Percentiles rank a stretch among this genome's conserved stretches.
Evolutionary conservation across 1,284 basidiomycete genomes (phyloP).

Genomic region (Psilocybe mexicana): DNA sequence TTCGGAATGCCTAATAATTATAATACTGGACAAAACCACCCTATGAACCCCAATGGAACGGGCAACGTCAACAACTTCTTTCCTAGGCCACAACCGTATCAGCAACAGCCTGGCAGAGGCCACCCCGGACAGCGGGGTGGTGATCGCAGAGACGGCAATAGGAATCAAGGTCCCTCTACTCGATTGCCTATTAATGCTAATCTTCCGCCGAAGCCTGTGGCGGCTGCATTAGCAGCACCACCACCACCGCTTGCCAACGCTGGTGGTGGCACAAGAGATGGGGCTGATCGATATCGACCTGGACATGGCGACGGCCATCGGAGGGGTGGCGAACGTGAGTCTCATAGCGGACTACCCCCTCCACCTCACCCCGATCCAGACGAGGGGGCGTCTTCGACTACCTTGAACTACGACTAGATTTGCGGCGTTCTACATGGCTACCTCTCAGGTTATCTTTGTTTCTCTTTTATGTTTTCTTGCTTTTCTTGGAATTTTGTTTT

Average conservation of each 20-base stretch:
- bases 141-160: conserved; percentile 10
- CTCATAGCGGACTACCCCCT: conserved; percentile 3
- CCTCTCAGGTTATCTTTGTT: not conserved
- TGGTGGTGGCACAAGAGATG: conserved; percentile 23
- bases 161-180: conserved; percentile 13
- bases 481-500: not conserved
- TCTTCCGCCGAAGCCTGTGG: conserved; percentile 29
- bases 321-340: conserved; percentile 8
- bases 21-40: not conserved
- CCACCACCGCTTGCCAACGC: not conserved
- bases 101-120: conserved; percentile 3
- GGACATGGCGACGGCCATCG: not conserved
- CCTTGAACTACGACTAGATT: conserved; percentile 13
- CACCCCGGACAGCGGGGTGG: conserved; percentile 12
- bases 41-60: not conserved
- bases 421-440: not conserved
- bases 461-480: not conserved
- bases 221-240: no score
- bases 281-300: not conserved
- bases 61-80: not conserved
- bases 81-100: not conserved
- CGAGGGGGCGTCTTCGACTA: conserved; percentile 4
- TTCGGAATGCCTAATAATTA: conserved; percentile 1
- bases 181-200: conserved; percentile 22
- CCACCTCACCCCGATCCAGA: conserved; percentile 1